Evolutionary conservation across 2,329 filamentous ascomycete genomes (phyloP), one percentile per base, ranked within the genome.

Genomic region (Trichoderma atrobrunneum): DNA sequence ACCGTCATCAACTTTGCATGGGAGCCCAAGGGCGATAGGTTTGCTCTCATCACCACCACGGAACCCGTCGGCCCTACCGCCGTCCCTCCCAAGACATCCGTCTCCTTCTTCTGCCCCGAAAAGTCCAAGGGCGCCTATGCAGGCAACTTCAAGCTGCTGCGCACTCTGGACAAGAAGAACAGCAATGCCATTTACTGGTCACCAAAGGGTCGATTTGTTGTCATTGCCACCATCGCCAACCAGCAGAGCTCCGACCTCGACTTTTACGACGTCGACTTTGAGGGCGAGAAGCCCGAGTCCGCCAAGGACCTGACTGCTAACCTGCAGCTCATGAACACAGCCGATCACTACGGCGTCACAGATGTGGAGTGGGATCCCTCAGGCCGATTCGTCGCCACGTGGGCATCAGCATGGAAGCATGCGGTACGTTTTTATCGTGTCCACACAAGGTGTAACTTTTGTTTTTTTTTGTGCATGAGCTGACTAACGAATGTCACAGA

Each of bases 171-270:
- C 78, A 98, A 98, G 90, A 98, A 98, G 90, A 98, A 97, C 85
- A 97, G 93, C 89, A 99, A 99, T 80, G 95, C 93, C 76, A 99
- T 99, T 80, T 98, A 98, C 90, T 99, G 96, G 96, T 97, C 94
- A 24, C 96, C 96, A 28, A 93, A 92, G 82, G 96, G 96, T 69
- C 92, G 96, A 63, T 99, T 99, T 79, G 95, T 98, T 48, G 91
- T 98, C 61, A 90, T 99, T 70, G 96, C 94, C 69, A 97, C 96
- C 12, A 93, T 99, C 68, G 90, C 93, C 83, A 98, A 95, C 78
- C 91, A 94, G 80, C 93, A 97, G 83, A 95, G 91, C 84, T 97
- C 94, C 75, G 96, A 99, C 75, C 90, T 99, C 73, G 96, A 99
- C 81, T 99, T 99, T 86, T 98, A 91, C 86, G 96, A 99, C 80